Percentiles rank a stretch among this genome's conserved stretches.
Evolutionary conservation across 306 rosid genomes (phyloP).

Genomic region (Hylodesmum podocarpum): DNA sequence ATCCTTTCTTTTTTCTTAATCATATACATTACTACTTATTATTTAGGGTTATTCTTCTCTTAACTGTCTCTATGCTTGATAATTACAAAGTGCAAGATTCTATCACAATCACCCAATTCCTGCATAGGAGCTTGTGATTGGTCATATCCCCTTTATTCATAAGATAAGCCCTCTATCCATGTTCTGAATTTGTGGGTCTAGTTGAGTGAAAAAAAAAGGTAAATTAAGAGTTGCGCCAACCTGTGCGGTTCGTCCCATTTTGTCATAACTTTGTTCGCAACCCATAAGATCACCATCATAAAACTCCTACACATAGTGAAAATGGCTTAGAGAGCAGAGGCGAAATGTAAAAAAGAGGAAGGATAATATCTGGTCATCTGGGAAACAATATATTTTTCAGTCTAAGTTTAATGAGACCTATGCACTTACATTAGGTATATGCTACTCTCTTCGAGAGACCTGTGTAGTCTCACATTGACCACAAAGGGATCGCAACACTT

Average conservation of each 20-base stretch:
- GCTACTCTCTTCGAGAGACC: conserved; percentile 15
- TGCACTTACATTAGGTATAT: background rate
- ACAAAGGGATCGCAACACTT: background rate
- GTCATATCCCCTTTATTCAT: background rate
- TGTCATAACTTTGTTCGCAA: conserved; percentile 79
- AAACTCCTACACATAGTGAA: conserved; percentile 56
- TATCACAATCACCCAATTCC: background rate
- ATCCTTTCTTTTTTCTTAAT: background rate
- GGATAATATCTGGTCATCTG: background rate
- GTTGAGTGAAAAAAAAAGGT: background rate
- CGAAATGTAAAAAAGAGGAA: background rate
- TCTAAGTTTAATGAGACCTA: conserved; percentile 2
- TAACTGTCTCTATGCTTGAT: background rate
- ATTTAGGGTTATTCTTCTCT: background rate
- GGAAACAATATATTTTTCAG: background rate
- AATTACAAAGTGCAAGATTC: background rate
- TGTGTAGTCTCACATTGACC: conserved; percentile 1
- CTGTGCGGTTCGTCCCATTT: conserved; percentile 93
- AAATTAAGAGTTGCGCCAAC: conserved; percentile 44
- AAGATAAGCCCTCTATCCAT: background rate
- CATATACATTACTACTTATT: background rate
- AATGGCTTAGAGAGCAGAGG: conserved; percentile 22
- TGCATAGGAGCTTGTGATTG: background rate
- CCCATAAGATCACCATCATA: conserved; percentile 77
- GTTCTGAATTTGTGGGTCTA: background rate